Evolutionary conservation across 768 basidiomycete species (phyloP), one percentile per base, ranked within the genome.

Genomic region (Crepidotus variabilis): DNA sequence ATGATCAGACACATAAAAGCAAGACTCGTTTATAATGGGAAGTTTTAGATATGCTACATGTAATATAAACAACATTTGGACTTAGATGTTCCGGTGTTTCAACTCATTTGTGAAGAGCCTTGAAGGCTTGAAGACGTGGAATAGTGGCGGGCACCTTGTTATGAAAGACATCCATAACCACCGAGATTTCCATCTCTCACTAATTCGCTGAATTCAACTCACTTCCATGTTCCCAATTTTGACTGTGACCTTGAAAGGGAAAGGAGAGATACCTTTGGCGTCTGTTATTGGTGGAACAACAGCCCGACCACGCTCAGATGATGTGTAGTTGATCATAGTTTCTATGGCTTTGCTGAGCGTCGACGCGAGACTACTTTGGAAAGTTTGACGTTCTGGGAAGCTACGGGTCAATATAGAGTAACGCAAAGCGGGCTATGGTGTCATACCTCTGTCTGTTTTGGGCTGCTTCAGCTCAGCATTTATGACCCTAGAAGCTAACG

Each of bases 211-310:
- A 21, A 13, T 35, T 58, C 51, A 69, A 32, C 69, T 80, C 18
- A 90, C 73, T 65, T 90, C 87, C 14, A 78, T 66, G 9, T 86
- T 88, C 3, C 85, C 88, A 24, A 92, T 76, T 57, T 77, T 85
- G 50, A 91, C 88, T 4, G 70, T 65, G 35, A 93, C 82, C 58
- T 82, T 82, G 35, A 90, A 78, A 1, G 91, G 91, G 63, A 93
- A 93, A 0, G 91, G 91, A 0, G 90, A 92, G 45, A 92, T 88
- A 4, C 84, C 85, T 24, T 77, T 71, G 2, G 85, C 83, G 56
- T 88, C 84, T n/a, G 87, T 90, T 55, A 93, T 93, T 5, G 84
- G 80, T 2, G 91, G 91, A 7, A 93, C 91, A 0, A 81, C 86
- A 0, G 80, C 75, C 2, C 91, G 81, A 2, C 92, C 92, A 10